Evolutionary conservation across 768 basidiomycete species (phyloP).

Genomic region (Tremella fuciformis): DNA sequence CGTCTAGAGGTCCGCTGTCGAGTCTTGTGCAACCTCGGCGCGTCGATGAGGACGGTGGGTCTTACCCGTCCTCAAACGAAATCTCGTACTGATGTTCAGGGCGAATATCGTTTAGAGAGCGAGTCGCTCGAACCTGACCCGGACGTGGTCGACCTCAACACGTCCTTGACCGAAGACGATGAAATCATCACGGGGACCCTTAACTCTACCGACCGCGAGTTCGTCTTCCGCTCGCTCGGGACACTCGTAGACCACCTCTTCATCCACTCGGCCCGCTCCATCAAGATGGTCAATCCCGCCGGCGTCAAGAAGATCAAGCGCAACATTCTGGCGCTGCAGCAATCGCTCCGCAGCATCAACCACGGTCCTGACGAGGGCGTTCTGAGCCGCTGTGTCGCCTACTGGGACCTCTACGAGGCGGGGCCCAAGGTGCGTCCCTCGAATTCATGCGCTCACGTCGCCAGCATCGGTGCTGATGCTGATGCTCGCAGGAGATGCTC

Average conservation of each 20-base stretch:
- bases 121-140: slow-evolving; percentile 90
- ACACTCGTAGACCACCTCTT: slow-evolving; percentile 79
- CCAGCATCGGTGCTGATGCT: background rate
- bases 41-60: slow-evolving; percentile 71
- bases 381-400: slow-evolving; percentile 72
- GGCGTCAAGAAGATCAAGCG: slow-evolving; percentile 84
- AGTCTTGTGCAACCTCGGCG: slow-evolving; percentile 72
- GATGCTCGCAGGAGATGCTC: slow-evolving; percentile 65
- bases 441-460: too few species aligned
- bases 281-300: slow-evolving; percentile 66
- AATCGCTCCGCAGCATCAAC: slow-evolving; percentile 70
- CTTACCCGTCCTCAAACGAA: background rate
- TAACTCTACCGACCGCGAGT: slow-evolving; percentile 62
- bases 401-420: slow-evolving; percentile 73
- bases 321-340: slow-evolving; percentile 87
- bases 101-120: slow-evolving; percentile 74
- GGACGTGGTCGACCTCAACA: slow-evolving; percentile 79
- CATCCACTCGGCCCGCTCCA: slow-evolving; percentile 67
- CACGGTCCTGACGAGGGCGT: slow-evolving; percentile 64
- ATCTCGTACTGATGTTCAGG: slow-evolving; percentile 56
- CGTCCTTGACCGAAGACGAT: slow-evolving; percentile 71
- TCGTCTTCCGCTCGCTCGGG: slow-evolving; percentile 80
- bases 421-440: slow-evolving; percentile 65
- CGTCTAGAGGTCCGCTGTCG: slow-evolving; percentile 84
- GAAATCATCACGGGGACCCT: slow-evolving; percentile 65